Evolutionary conservation across 371 early-diverging fungal genomes (phyloP).

Genomic region (Mortierella sp.): DNA sequence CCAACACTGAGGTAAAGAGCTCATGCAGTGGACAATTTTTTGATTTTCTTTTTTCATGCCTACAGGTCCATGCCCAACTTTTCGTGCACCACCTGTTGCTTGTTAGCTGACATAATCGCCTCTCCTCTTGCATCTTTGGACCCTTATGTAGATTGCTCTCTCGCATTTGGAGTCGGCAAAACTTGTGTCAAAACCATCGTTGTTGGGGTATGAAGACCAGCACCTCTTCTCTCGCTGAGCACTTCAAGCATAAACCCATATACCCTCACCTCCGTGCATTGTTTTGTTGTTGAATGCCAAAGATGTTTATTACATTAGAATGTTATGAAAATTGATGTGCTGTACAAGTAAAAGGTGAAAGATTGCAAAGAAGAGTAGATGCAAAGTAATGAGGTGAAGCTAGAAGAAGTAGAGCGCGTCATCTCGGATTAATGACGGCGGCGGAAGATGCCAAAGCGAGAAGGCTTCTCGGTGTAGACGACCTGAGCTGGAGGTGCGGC

Average conservation of each 20-base stretch:
- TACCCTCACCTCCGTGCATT: not conserved
- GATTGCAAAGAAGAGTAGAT: not conserved
- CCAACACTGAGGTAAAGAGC: conserved; percentile 59
- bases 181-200: conserved; percentile 34
- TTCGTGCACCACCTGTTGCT: not conserved
- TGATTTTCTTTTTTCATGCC: not conserved
- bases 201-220: conserved; percentile 29
- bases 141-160: conserved; percentile 20
- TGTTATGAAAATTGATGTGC: not conserved
- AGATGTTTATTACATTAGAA: conserved; percentile 6
- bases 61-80: not conserved
- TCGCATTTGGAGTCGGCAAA: conserved; percentile 48
- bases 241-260: not conserved
- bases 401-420: not conserved
- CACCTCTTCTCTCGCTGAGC: conserved; percentile 24
- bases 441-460: conserved; percentile 22
- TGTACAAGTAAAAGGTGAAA: conserved; percentile 2
- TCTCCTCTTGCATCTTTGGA: not conserved
- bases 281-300: not conserved
- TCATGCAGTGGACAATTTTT: no score
- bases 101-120: not conserved
- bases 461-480: conserved; percentile 36
- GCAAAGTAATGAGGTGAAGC: not conserved
- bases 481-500: conserved; percentile 1
- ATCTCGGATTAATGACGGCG: not conserved